A percentile compares a stretch with the other conserved stretches of the same genome.
phyloP scores from a whole-genome alignment of 495 filamentous ascomycete genomes.

The Podospora pseudopauciseta region DNA sequence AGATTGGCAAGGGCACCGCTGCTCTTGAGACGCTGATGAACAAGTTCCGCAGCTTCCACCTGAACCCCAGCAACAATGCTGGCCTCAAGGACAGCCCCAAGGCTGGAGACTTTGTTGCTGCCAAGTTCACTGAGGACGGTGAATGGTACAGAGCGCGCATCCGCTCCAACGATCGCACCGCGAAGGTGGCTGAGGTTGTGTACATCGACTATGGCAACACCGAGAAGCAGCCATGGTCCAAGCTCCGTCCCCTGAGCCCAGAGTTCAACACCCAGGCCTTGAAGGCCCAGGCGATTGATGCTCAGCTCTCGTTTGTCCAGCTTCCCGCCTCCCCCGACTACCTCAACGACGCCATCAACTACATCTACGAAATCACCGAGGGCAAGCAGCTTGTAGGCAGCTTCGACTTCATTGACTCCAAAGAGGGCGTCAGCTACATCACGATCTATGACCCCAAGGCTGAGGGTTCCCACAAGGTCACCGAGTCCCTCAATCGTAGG shows the following conservation, averaged over 20 bases:
- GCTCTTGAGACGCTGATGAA: conserved; percentile 82
- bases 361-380: conserved; percentile 62
- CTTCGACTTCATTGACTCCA: conserved; percentile 72
- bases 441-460: conserved; percentile 81
- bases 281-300: conserved; percentile 81
- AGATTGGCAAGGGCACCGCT: conserved; percentile 75
- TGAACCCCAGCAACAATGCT: conserved; percentile 66
- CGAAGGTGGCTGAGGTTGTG: conserved; percentile 80
- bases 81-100: conserved; percentile 75
- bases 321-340: conserved; percentile 78
- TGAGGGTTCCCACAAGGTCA: conserved; percentile 37
- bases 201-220: conserved; percentile 98
- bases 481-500: conserved; percentile 79
- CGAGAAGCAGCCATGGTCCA: conserved; percentile 78
- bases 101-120: conserved; percentile 84
- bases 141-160: conserved; percentile 94
- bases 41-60: conserved; percentile 82
- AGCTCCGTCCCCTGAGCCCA: conserved; percentile 72
- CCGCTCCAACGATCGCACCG: conserved; percentile 84
- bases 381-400: conserved; percentile 78
- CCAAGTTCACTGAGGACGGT: conserved; percentile 79
- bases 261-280: conserved; percentile 74
- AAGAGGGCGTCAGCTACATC: conserved; percentile 74
- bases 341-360: conserved; percentile 68
- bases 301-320: conserved; percentile 81